Percentiles rank a stretch among this genome's conserved stretches.
Evolutionary conservation across 1,139 yeast species (phyloP).

Genomic region (Suhomyces chickasaworum): DNA sequence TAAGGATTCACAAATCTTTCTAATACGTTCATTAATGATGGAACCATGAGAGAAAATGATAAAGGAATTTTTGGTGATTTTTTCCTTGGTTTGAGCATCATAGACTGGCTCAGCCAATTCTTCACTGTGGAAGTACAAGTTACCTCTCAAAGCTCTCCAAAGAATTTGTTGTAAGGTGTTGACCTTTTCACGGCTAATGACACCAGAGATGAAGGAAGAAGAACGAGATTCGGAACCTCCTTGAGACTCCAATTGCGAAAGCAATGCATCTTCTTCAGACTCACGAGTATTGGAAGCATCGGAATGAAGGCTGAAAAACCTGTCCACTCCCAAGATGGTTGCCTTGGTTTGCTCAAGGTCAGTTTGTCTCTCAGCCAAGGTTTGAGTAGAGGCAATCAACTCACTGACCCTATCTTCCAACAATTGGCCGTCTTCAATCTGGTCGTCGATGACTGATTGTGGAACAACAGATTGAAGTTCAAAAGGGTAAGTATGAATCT

Average conservation of each 20-base stretch:
- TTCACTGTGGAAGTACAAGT: conserved; percentile 71
- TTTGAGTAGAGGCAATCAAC: conserved; percentile 39
- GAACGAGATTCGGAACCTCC: conserved; percentile 21
- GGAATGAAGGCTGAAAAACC: conserved; percentile 53
- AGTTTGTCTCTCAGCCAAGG: conserved; percentile 37
- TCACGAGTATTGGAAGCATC: conserved; percentile 16
- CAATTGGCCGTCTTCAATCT: conserved; percentile 63
- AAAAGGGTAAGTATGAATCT: conserved; percentile 45
- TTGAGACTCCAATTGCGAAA: conserved; percentile 32
- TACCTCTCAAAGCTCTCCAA: conserved; percentile 93
- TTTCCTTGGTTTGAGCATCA: conserved; percentile 36
- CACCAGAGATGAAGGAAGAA: conserved; percentile 72
- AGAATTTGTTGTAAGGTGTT: conserved; percentile 78
- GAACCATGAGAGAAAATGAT: conserved; percentile 50
- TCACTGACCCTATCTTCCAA: conserved; percentile 48
- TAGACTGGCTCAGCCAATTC: conserved; percentile 62
- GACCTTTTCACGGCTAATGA: conserved; percentile 72
- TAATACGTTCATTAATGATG: conserved; percentile 42
- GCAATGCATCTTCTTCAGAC: conserved; percentile 25
- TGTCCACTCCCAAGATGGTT: conserved; percentile 62
- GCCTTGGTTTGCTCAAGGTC: conserved; percentile 41
- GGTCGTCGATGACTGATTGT: conserved; percentile 74
- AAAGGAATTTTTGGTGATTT: conserved; percentile 43
- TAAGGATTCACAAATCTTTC: conserved; percentile 48
- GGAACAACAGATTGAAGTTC: conserved; percentile 43